Evolutionary conservation across 805 yeast genomes (phyloP).

Genomic region (Candida sphagnicola): DNA sequence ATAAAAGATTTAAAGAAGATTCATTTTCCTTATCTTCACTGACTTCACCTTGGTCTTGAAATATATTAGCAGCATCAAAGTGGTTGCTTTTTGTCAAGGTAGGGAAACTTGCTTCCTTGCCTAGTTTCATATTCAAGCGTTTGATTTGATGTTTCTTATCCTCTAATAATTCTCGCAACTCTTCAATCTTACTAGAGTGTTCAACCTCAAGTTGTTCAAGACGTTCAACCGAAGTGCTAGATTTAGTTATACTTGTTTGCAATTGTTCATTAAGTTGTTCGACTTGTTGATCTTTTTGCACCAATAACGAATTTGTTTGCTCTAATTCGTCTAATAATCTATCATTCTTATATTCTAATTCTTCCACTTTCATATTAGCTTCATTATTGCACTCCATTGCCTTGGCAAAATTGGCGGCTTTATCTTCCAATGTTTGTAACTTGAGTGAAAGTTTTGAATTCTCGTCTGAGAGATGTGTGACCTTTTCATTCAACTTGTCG

Average conservation of each 20-base stretch:
- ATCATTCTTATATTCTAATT: slow-evolving; percentile 4
- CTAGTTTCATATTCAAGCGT: slow-evolving; percentile 1
- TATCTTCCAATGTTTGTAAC: slow-evolving; percentile 1
- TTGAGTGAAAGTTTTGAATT: neutral
- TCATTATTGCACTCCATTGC: slow-evolving; percentile 1
- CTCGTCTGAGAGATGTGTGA: neutral
- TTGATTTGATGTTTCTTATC: slow-evolving; percentile 3
- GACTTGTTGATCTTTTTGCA: slow-evolving; percentile 1
- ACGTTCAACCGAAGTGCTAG: neutral
- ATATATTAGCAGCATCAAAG: neutral
- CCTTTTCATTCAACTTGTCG: neutral
- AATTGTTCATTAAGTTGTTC: slow-evolving; percentile 2
- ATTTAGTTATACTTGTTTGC: slow-evolving; percentile 1
- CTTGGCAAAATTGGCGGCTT: slow-evolving; percentile 2
- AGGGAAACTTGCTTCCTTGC: neutral
- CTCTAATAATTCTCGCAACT: slow-evolving; percentile 2
- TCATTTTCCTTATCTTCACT: slow-evolving; percentile 3
- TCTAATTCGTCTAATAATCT: slow-evolving; percentile 2
- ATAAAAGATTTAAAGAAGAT: neutral
- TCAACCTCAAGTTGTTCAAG: slow-evolving; percentile 1
- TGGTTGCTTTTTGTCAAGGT: neutral
- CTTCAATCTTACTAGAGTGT: neutral
- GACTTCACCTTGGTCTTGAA: neutral
- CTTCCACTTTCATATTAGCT: slow-evolving; percentile 1
- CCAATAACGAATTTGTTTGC: neutral